Percentiles rank a stretch among this genome's conserved stretches.
phyloP scores from a whole-genome alignment of 2,329 filamentous ascomycete genomes.

The Pezicula neosporulosa region DNA sequence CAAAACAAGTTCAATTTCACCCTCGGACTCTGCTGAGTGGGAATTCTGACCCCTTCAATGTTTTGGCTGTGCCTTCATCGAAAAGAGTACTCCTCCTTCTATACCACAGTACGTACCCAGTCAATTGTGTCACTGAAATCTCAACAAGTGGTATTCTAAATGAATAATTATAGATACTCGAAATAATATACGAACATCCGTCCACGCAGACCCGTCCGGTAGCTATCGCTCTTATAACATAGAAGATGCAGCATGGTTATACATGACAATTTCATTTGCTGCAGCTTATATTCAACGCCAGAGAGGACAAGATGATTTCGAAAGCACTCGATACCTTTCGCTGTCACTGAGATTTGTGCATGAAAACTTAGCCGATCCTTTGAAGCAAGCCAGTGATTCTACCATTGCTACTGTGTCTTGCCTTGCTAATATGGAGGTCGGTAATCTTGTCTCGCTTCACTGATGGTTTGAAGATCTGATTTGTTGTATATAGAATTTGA shows the following conservation, averaged over 20 bases:
- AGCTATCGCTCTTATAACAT: neutral
- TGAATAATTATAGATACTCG: neutral
- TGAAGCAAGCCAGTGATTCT: neutral
- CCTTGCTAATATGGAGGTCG: neutral
- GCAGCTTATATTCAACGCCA: neutral
- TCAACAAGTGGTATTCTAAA: neutral
- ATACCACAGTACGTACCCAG: too few relatives aligned
- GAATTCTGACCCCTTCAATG: too few relatives aligned
- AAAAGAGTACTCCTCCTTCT: too few relatives aligned
- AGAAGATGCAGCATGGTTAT: slow-evolving; percentile 1
- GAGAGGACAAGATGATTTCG: neutral
- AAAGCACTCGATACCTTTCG: neutral
- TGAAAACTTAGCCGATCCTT: neutral
- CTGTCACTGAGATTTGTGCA: neutral
- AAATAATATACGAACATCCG: neutral
- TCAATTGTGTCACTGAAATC: too few relatives aligned
- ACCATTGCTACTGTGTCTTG: neutral
- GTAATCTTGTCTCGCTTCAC: neutral
- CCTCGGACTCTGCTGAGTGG: too few relatives aligned
- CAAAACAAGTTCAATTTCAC: too few relatives aligned
- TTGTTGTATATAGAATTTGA: neutral
- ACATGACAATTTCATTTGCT: slow-evolving; percentile 1
- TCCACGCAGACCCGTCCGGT: neutral
- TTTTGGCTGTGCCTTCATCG: too few relatives aligned
- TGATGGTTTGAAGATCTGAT: neutral